A percentile compares a stretch with the other conserved stretches of the same genome.
Conservation (phyloP, 2,329 filamentous ascomycete species). For the Balansia obtecta region DNA sequence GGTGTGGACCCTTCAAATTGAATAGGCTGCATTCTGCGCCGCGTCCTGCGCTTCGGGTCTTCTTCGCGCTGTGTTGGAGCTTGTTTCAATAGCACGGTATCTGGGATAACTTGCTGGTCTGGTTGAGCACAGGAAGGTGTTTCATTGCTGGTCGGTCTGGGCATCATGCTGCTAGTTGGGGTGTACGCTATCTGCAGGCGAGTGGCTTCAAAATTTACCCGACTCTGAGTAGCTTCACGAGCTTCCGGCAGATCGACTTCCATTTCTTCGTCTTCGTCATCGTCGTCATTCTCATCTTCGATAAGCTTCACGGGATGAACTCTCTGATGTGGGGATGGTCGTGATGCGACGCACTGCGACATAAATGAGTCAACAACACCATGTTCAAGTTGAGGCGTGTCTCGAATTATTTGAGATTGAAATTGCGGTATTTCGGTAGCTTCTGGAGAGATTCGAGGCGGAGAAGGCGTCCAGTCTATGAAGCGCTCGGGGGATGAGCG, state of each 20-base stretch:
- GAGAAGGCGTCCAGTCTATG: slow-evolving; percentile 14
- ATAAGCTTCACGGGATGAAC: neutral
- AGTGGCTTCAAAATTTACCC: slow-evolving; percentile 16
- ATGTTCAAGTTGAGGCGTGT: slow-evolving; percentile 11
- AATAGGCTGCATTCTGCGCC: slow-evolving; percentile 16
- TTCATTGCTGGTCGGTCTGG: slow-evolving; percentile 10
- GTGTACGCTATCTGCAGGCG: slow-evolving; percentile 9
- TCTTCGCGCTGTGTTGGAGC: neutral
- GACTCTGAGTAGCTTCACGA: slow-evolving; percentile 8
- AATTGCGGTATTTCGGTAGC: neutral
- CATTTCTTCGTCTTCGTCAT: slow-evolving; percentile 16
- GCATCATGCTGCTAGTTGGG: slow-evolving; percentile 1
- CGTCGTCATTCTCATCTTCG: neutral
- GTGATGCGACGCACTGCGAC: neutral
- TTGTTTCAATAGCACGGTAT: slow-evolving; percentile 6
- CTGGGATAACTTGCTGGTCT: slow-evolving; percentile 12
- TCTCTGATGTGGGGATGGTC: neutral
- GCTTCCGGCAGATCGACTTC: slow-evolving; percentile 20
- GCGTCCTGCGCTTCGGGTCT: slow-evolving; percentile 3
- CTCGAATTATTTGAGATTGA: slow-evolving; percentile 12
- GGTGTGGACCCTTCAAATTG: slow-evolving; percentile 9
- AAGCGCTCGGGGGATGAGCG: slow-evolving; percentile 4
- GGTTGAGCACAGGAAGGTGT: slow-evolving; percentile 23
- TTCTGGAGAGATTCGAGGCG: neutral
- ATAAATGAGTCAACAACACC: neutral